Evolutionary conservation across 108 stramenopile species (phyloP), one percentile per base, ranked within the genome.

Genomic region (Nitzschia palea): DNA sequence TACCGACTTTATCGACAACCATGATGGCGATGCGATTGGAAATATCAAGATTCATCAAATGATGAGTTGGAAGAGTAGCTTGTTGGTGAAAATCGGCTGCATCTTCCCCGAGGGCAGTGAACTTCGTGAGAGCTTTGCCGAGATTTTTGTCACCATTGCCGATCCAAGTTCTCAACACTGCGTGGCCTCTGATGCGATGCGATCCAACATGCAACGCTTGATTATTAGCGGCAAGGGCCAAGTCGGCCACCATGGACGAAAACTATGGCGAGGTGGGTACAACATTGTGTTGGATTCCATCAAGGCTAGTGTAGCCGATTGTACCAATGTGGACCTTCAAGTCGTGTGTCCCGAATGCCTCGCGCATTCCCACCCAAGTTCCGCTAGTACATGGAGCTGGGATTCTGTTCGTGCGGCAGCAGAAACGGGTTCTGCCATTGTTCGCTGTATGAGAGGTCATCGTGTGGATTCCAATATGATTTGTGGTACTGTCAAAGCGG

Each of bases 331-430:
- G 6, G 84, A 84, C 56, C 70, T 74, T 28, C 85, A 93, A 63
- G 81, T 82, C 9, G 77, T 85, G 9, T 93, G 91, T 62, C 88
- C 91, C 15, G 83, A 84, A 44, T 93, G 91, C 53, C 62, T 93
- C 32, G 81, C 79, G 1, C 83, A 80, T 47, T 48, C 61, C n/a
- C 70, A 74, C 33, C 74, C 85, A 12, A 55, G 76, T 27, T 55
- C 54, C 50, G 86, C 83, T 0, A 76, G 82, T 62, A 70, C 83
- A 10, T 88, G 81, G 75, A 69, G 71, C 22, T 78, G 76, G 76
- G 74, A 77, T 47, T 74, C 77, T 36, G 69, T 79, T 32, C 67
- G 76, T 36, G 81, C 73, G 20, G 71, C 79, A n/a, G 66, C 71
- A 3, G 71, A 68, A 76, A 65, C 68, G 45, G 30, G 74, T 71